Base-by-base conservation (phyloP, 192 early-diverging fungal species). In the Chytriomyces confervae region DNA sequence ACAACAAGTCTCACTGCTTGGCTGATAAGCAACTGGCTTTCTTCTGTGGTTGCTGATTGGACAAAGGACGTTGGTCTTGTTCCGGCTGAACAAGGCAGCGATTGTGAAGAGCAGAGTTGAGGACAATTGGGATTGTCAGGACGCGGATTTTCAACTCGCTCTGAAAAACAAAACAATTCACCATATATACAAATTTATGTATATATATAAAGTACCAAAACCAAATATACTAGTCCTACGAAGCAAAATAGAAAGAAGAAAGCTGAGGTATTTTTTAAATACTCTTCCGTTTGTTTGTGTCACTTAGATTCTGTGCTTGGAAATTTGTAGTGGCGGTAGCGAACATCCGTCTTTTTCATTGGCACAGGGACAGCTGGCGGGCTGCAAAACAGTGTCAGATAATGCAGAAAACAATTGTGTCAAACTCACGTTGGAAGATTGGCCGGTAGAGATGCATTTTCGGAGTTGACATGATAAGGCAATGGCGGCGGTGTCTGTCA, bases 321-420 rank as follows among this genome's bases (percentile, higher is more conserved):
- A 44, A 72, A 72, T 13, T 60, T 50, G 27, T 29, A 72, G 23
- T 61, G 24, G 13, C 69, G 69, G 20, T 49, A 13, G 13, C 69
- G 69, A 50, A 72, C 50, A n/a, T 72, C 69, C 8, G 57, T 72
- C 50, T 61, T 51, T 45, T 72, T 72, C 20, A 61, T 72, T 13
- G 69, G 69, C 8, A 61, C 69, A 72, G 69, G 69, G 50, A 57
- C 50, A 60, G 69, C 50, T 43, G 69, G 69, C 8, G 69, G 69
- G 10, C 69, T 72, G 24, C 50, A 51, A 27, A 49, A 57, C 13
- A 13, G 16, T 20, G 18, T 60, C 3, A 61, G n/a, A 36, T 27
- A 6, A 51, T 44, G 13, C 7, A 20, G 8, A 69, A 69, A 11
- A 49, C 16, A 1, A 16, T 43, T 23, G 47, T 47, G 24, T 2